Conservation (phyloP, 495 filamentous ascomycete species). For the Lentithecium fluviatile region DNA sequence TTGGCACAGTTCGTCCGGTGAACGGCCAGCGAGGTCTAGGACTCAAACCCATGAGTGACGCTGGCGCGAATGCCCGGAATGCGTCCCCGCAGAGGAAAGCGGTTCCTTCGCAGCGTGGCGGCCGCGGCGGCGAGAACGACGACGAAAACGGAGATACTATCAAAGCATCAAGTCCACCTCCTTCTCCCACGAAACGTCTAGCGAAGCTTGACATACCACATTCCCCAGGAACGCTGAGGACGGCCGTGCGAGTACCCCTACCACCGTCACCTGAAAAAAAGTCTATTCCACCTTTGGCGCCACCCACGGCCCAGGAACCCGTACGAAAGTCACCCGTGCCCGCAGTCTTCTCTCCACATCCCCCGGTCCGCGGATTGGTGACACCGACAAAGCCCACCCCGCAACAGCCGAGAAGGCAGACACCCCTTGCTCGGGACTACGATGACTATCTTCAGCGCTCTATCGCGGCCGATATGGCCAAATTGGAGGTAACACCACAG, state of each 20-base stretch:
- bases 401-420: constrained; percentile 34
- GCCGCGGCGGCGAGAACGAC: constrained; percentile 28
- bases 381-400: constrained; percentile 28
- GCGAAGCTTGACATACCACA: constrained; percentile 50
- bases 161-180: constrained; percentile 41
- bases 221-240: constrained; percentile 34
- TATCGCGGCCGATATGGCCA: constrained; percentile 42
- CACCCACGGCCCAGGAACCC: constrained; percentile 20
- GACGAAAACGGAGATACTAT: constrained; percentile 30
- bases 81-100: constrained; percentile 38
- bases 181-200: constrained; percentile 62
- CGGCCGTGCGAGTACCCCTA: constrained; percentile 57
- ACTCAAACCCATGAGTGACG: constrained; percentile 69
- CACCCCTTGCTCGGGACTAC: constrained; percentile 34
- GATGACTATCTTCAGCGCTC: constrained; percentile 43
- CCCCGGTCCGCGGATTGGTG: constrained; percentile 7
- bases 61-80: constrained; percentile 63
- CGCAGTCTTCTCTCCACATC: constrained; percentile 46
- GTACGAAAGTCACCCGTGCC: constrained; percentile 37
- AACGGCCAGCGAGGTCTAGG: constrained; percentile 53
- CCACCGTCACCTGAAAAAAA: constrained; percentile 54
- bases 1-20: constrained; percentile 81
- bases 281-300: background rate
- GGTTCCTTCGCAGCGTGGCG: background rate
- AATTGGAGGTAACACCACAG: constrained; percentile 20